Conservation (phyloP, 352 stramenopile genomes). For the Pythium insidiosum region DNA sequence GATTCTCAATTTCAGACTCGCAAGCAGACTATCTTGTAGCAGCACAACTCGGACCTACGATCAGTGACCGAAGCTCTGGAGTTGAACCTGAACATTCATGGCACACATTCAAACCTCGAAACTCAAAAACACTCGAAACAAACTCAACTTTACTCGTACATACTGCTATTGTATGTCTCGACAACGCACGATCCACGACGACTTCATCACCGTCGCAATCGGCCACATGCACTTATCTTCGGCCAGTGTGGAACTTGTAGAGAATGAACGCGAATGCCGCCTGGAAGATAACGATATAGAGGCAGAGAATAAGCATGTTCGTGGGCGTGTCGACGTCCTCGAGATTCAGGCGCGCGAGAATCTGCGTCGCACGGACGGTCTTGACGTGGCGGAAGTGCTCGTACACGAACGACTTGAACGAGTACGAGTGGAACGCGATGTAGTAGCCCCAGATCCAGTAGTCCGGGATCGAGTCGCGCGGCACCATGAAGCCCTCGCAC, state of each 20-base stretch:
- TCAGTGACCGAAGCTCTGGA: too few species aligned
- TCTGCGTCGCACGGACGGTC: slow-evolving; percentile 1
- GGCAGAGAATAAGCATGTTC: slow-evolving; percentile 22
- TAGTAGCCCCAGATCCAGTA: slow-evolving; percentile 51
- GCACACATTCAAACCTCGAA: too few species aligned
- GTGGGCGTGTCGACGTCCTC: slow-evolving; percentile 15
- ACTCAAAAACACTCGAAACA: too few species aligned
- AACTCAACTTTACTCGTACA: too few species aligned
- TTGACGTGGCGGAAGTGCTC: slow-evolving; percentile 26
- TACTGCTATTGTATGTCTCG: too few species aligned
- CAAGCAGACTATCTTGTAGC: too few species aligned
- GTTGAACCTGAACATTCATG: too few species aligned
- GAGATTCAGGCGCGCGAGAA: slow-evolving; percentile 18
- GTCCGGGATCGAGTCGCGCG: slow-evolving; percentile 22
- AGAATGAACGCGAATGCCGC: slow-evolving; percentile 34
- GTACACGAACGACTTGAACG: slow-evolving; percentile 43
- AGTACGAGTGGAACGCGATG: slow-evolving; percentile 51
- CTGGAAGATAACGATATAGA: slow-evolving; percentile 20
- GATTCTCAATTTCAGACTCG: too few species aligned
- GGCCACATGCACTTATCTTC: too few species aligned
- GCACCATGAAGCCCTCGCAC: slow-evolving; percentile 46
- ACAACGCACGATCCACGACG: too few species aligned
- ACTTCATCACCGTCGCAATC: too few species aligned
- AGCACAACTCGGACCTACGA: too few species aligned
- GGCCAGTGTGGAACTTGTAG: slow-evolving; percentile 51